Conservation (phyloP, 768 basidiomycete genomes). For the Pulveroboletus sp. region DNA sequence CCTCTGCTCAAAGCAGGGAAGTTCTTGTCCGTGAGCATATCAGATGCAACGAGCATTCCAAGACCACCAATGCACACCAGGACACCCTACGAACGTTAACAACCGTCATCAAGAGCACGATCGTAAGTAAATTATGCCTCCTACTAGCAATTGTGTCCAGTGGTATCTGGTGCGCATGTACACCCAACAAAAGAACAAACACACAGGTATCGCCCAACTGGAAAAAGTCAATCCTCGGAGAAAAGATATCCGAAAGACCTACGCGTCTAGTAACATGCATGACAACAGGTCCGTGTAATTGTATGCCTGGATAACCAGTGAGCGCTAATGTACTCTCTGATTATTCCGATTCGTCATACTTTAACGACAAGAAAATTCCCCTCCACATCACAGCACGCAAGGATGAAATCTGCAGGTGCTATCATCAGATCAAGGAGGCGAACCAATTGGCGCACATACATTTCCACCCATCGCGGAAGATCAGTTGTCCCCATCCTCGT, state of each 20-base stretch:
- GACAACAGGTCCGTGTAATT: constrained; percentile 84
- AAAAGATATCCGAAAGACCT: constrained; percentile 20
- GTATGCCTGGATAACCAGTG: constrained; percentile 49
- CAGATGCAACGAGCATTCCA: constrained; percentile 74
- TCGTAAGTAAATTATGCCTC: constrained; percentile 15
- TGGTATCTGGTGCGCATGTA: constrained; percentile 79
- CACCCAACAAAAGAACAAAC: constrained; percentile 77
- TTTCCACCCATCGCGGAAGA: constrained; percentile 80
- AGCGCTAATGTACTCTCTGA: background rate
- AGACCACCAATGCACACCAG: constrained; percentile 70
- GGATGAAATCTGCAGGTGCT: constrained; percentile 54
- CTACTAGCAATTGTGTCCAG: constrained; percentile 75
- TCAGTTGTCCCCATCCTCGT: constrained; percentile 74
- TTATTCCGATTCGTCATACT: constrained; percentile 27
- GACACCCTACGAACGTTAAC: constrained; percentile 48
- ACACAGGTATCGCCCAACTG: constrained; percentile 87
- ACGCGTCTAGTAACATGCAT: constrained; percentile 91
- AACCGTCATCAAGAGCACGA: background rate
- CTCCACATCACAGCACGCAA: constrained; percentile 81
- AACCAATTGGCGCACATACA: constrained; percentile 42
- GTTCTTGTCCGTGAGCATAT: constrained; percentile 72
- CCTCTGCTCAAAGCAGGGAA: constrained; percentile 59
- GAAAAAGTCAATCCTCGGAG: background rate
- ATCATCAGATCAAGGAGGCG: constrained; percentile 6
- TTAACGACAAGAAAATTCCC: constrained; percentile 85